Evolutionary conservation across 2,329 filamentous ascomycete species (phyloP).

Genomic region (Fusarium papillatum): DNA sequence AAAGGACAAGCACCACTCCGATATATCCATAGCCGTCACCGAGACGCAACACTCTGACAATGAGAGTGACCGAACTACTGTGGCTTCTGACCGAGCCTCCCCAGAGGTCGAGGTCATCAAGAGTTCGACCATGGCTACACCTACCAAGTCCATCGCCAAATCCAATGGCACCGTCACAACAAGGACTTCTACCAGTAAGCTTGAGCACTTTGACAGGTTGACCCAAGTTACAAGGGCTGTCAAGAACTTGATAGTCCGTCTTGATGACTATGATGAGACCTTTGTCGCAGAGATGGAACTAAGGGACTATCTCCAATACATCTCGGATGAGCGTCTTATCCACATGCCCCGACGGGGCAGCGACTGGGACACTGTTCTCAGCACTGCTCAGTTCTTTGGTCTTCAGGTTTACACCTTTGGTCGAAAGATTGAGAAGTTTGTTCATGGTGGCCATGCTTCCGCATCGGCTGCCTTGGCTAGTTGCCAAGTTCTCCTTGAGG

Average conservation of each 20-base stretch:
- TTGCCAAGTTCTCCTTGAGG: constrained; percentile 55
- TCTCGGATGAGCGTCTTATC: constrained; percentile 54
- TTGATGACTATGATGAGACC: constrained; percentile 36
- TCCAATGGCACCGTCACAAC: not conserved
- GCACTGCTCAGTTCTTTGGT: constrained; percentile 56
- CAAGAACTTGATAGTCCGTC: constrained; percentile 29
- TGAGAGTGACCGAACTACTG: constrained; percentile 28
- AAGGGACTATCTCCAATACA: constrained; percentile 50
- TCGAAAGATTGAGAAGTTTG: constrained; percentile 46
- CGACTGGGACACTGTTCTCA: constrained; percentile 56
- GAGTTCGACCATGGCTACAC: not conserved
- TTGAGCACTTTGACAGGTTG: constrained; percentile 26
- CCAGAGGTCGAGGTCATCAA: constrained; percentile 6
- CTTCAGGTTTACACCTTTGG: constrained; percentile 54
- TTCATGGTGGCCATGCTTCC: constrained; percentile 29
- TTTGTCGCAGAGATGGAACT: constrained; percentile 40
- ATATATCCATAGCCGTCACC: constrained; percentile 11
- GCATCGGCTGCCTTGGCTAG: constrained; percentile 52
- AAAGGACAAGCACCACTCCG: constrained; percentile 15
- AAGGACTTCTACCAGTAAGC: not conserved
- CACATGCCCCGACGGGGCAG: constrained; percentile 57
- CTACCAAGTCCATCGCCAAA: not conserved
- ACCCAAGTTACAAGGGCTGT: constrained; percentile 32
- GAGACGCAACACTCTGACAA: constrained; percentile 22
- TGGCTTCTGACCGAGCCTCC: constrained; percentile 21